These are phyloP conservation scores for Plasmodium ovale DNA, from an alignment of 169 alveolate species.

Conservation along the genomic window DNA sequence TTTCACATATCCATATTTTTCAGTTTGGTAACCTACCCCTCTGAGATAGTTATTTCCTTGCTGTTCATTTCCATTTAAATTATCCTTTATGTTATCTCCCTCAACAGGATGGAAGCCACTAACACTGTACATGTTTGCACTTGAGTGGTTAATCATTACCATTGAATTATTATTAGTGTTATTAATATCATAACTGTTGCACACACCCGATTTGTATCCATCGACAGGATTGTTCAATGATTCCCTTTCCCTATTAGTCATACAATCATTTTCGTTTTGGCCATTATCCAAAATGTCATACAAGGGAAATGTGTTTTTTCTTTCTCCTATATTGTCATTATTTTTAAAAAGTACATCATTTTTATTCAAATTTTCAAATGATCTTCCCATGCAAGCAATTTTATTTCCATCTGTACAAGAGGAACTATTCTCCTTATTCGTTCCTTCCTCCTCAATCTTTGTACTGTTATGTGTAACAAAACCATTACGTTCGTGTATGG, in stretches of 20 bases:
- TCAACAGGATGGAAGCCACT: neutral
- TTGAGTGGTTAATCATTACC: neutral
- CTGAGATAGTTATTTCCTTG: too few species aligned
- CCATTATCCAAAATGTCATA: neutral
- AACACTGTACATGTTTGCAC: neutral
- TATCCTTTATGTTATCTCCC: neutral
- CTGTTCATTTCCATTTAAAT: too few species aligned
- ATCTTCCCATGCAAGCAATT: too few species aligned
- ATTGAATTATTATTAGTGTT: too few species aligned
- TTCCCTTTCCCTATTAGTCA: neutral
- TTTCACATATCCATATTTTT: neutral
- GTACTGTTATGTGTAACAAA: too few species aligned
- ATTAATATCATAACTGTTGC: neutral
- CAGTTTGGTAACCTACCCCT: too few species aligned
- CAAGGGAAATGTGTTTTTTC: neutral
- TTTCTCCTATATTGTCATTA: neutral
- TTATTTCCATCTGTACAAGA: too few species aligned
- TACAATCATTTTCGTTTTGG: neutral
- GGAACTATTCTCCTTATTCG: too few species aligned
- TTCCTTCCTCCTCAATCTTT: too few species aligned
- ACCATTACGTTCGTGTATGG: too few species aligned
- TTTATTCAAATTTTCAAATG: too few species aligned
- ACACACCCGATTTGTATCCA: neutral
- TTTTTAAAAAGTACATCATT: too few species aligned
- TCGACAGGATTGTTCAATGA: neutral